A percentile compares a stretch with the other conserved stretches of the same genome.
Evolutionary conservation across 2,329 filamentous ascomycete species (phyloP).

Genomic region (Penicillium sp.): DNA sequence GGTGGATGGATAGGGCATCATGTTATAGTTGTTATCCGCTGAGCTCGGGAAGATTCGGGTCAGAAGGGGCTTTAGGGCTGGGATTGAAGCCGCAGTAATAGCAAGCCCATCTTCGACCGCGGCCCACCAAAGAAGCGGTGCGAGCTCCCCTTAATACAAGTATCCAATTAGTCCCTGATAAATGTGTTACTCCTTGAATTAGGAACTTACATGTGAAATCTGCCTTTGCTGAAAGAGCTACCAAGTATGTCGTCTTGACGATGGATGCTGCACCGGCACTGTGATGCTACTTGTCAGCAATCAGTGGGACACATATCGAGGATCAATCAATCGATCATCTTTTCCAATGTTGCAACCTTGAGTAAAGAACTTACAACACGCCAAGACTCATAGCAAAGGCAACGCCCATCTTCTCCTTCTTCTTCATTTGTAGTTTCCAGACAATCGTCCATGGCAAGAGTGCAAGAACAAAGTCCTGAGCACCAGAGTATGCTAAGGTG

Average conservation of each 20-base stretch:
- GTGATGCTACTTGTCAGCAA: not conserved
- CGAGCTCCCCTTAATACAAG: constrained; percentile 13
- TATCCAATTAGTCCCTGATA: not conserved
- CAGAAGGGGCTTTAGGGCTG: constrained; percentile 29
- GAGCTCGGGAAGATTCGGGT: constrained; percentile 11
- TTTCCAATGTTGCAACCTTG: not conserved
- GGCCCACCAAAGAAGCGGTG: constrained; percentile 24
- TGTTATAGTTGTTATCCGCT: constrained; percentile 10
- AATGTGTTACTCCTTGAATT: not conserved
- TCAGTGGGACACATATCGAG: not conserved
- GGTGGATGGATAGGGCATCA: constrained; percentile 10
- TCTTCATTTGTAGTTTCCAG: constrained; percentile 34
- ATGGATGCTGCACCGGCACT: constrained; percentile 22
- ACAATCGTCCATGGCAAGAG: constrained; percentile 38
- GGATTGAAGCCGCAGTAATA: constrained; percentile 29
- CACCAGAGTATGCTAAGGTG: constrained; percentile 18
- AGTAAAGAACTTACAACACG: constrained; percentile 21
- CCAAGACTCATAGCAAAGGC: constrained; percentile 38
- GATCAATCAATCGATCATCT: too few species aligned
- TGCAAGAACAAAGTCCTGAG: constrained; percentile 36
- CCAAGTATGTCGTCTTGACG: constrained; percentile 20
- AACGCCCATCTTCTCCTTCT: constrained; percentile 38
- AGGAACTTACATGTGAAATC: constrained; percentile 21
- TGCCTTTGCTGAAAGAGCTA: constrained; percentile 19
- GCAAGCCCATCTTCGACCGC: constrained; percentile 28